Conservation (phyloP, 495 filamentous ascomycete genomes). For the Staphylotrichum tortipilum region DNA sequence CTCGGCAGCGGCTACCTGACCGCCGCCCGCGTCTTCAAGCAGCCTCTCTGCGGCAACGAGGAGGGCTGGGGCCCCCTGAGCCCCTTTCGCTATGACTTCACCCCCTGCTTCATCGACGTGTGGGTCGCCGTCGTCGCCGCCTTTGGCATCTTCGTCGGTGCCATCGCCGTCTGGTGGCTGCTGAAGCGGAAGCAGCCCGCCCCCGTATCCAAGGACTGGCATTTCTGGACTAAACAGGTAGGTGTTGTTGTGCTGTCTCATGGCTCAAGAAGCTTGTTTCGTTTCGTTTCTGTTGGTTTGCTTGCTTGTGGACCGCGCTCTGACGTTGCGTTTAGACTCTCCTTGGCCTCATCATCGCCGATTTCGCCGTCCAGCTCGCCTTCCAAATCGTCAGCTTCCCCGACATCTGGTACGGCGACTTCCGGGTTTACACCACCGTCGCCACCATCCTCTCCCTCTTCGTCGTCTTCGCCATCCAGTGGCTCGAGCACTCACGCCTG, state of each 20-base stretch:
- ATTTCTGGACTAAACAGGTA: constrained; percentile 89
- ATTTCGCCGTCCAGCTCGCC: constrained; percentile 61
- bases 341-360: constrained; percentile 57
- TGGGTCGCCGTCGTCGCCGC: constrained; percentile 68
- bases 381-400: constrained; percentile 68
- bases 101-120: constrained; percentile 90
- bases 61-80: constrained; percentile 97
- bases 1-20: constrained; percentile 41
- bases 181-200: constrained; percentile 50
- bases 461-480: constrained; percentile 80
- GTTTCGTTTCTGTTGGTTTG: not conserved
- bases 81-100: constrained; percentile 77
- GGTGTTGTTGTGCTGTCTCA: constrained; percentile 30
- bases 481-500: constrained; percentile 81
- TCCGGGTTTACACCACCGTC: constrained; percentile 84
- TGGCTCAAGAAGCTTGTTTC: no score
- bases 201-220: constrained; percentile 77
- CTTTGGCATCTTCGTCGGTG: constrained; percentile 68
- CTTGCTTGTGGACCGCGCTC: constrained; percentile 14
- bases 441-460: constrained; percentile 66
- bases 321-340: constrained; percentile 43
- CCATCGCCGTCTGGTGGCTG: constrained; percentile 64
- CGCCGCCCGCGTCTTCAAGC: constrained; percentile 33
- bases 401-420: constrained; percentile 67
- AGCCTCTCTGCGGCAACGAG: constrained; percentile 73